These are phyloP conservation scores for Phytophthora hibernalis DNA, from an alignment of 352 stramenopile species.

Conservation along the genomic window DNA sequence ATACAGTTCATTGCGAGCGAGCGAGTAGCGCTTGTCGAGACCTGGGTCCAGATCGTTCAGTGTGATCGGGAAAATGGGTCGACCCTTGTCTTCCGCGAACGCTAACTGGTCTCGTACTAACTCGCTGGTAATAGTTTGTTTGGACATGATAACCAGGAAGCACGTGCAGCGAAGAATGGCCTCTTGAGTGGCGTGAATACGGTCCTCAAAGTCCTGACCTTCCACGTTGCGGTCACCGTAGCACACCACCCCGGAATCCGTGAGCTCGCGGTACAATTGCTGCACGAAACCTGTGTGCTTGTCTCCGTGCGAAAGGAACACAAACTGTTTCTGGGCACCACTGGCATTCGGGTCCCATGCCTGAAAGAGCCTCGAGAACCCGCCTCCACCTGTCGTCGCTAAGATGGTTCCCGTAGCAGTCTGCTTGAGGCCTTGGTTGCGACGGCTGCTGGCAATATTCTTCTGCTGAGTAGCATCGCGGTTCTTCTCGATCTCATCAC, in stretches of 20 bases:
- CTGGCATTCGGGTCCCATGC: constrained; percentile 57
- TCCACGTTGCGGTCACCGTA: constrained; percentile 76
- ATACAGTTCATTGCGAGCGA: constrained; percentile 80
- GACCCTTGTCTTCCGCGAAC: constrained; percentile 85
- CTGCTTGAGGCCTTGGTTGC: constrained; percentile 34
- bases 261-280: constrained; percentile 69
- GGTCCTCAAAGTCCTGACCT: constrained; percentile 68
- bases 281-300: constrained; percentile 75
- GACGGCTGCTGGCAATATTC: constrained; percentile 42
- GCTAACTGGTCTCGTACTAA: constrained; percentile 85
- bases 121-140: constrained; percentile 72
- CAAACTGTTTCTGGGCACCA: constrained; percentile 52
- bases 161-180: constrained; percentile 81
- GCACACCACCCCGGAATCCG: constrained; percentile 56
- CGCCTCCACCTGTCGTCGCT: constrained; percentile 18
- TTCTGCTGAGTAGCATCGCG: constrained; percentile 55
- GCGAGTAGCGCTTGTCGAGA: constrained; percentile 84
- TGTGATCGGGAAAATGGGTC: constrained; percentile 83
- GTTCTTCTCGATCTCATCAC: constrained; percentile 86
- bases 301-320: constrained; percentile 85
- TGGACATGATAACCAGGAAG: constrained; percentile 83
- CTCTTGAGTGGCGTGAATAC: constrained; percentile 81
- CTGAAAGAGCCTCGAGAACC: constrained; percentile 70
- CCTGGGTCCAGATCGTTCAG: constrained; percentile 79
- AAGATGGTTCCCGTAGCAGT: constrained; percentile 39